Evolutionary conservation across 371 early-diverging fungal species (phyloP), one percentile per base, ranked within the genome.

Genomic region (Mortierella sp.): DNA sequence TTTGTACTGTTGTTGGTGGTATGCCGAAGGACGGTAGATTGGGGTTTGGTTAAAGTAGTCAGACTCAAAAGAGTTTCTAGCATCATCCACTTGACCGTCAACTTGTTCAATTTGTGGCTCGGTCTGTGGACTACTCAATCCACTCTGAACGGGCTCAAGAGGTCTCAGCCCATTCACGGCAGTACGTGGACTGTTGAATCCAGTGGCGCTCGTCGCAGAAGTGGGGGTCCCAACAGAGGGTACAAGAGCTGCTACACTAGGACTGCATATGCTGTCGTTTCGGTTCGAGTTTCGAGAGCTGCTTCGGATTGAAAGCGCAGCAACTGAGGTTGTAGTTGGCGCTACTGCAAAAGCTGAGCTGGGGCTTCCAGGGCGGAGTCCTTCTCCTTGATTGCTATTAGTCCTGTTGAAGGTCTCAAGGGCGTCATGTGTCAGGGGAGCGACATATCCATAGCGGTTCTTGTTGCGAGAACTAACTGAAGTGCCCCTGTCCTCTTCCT

Each of bases 251-350:
- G 54, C 9, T 16, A 30, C 63, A 9, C 16, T 45, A 26, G 22
- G 4, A 28, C 59, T 61, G 16, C 62, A 40, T 35, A 58, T 22
- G 11, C 62, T 65, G 45, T 54, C 59, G 62, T 52, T 70, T n/a
- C 64, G 54, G 58, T 70, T 58, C 18, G 73, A 73, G 61, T 63
- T 68, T 11, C 80, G 74, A 1, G 80, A 79, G 52, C 39, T 72
- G 62, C 72, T 75, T 10, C 80, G 68, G 45, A 79, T 79, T 11
- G 75, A 79, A 16, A 79, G 65, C 0, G 72, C 80, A 3, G 75
- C 75, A 47, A 79, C 55, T 1, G 80, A 79, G 16, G 80, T 55
- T 0, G 75, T 62, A 14, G 80, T 62, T 0, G 75, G 80, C 8
- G 75, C 64, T 11, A 39, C 49, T 18, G 59, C 66, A 5, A 54